These are phyloP conservation scores for Parachaetomium inaequale DNA, from an alignment of 495 filamentous ascomycete species.

Conservation along the genomic window DNA sequence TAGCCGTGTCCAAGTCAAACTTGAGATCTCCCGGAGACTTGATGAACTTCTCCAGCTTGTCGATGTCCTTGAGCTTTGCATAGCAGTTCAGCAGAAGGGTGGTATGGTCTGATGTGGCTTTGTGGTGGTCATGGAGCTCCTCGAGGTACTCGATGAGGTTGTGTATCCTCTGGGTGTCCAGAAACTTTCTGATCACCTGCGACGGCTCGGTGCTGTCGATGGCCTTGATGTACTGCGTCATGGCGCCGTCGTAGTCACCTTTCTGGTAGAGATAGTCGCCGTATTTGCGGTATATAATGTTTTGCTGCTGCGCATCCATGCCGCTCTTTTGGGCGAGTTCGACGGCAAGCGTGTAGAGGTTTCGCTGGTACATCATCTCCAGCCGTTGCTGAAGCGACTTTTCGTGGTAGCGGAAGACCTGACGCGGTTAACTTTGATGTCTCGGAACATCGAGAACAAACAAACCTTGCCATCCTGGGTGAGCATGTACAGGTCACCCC, in stretches of 20 bases:
- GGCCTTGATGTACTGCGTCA: slow-evolving; percentile 95
- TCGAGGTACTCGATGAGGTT: slow-evolving; percentile 98
- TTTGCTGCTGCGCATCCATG: slow-evolving; percentile 72
- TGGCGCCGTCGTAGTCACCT: slow-evolving; percentile 90
- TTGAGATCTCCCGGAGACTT: slow-evolving; percentile 91
- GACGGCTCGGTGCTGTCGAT: slow-evolving; percentile 94
- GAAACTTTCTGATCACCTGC: slow-evolving; percentile 90
- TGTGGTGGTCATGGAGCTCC: slow-evolving; percentile 90
- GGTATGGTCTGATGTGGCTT: slow-evolving; percentile 92
- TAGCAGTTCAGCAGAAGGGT: slow-evolving; percentile 95
- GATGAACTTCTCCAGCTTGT: slow-evolving; percentile 93
- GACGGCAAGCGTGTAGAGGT: slow-evolving; percentile 87
- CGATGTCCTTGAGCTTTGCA: slow-evolving; percentile 92
- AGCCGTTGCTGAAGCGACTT: slow-evolving; percentile 86
- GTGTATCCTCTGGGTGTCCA: slow-evolving; percentile 94
- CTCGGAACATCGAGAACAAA: neutral
- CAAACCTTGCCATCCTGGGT: slow-evolving; percentile 84
- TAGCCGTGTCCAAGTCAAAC: slow-evolving; percentile 96
- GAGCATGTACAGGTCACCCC: slow-evolving; percentile 86
- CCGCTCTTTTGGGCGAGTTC: slow-evolving; percentile 88
- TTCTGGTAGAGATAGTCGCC: slow-evolving; percentile 96
- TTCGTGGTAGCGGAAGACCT: slow-evolving; percentile 89
- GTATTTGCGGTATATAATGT: slow-evolving; percentile 88
- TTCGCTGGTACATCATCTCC: slow-evolving; percentile 90
- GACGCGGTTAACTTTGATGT: neutral